A percentile compares a stretch with the other conserved stretches of the same genome.
Conservation (phyloP, 2,329 filamentous ascomycete genomes). For the Epichloe gansuensis region DNA sequence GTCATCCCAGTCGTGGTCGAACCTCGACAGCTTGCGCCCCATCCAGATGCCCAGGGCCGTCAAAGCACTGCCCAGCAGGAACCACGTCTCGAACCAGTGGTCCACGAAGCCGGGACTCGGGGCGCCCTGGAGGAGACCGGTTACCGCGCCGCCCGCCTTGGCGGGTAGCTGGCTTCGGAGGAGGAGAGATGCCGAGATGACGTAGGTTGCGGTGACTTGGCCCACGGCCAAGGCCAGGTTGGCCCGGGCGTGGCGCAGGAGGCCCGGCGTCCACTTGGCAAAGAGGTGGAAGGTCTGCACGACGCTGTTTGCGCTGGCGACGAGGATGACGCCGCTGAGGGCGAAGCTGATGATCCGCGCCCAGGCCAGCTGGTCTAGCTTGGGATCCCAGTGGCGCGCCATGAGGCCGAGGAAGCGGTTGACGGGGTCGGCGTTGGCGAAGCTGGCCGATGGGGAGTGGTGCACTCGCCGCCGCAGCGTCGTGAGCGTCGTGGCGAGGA, state of each 20-base stretch:
- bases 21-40: conserved; percentile 45
- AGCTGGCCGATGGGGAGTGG: conserved; percentile 29
- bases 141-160: conserved; percentile 66
- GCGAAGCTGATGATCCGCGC: conserved; percentile 76
- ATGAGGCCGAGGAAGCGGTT: conserved; percentile 71
- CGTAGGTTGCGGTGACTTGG: conserved; percentile 74
- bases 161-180: conserved; percentile 66
- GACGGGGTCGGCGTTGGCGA: conserved; percentile 67
- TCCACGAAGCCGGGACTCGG: conserved; percentile 50
- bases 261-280: conserved; percentile 56
- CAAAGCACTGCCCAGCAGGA: conserved; percentile 52
- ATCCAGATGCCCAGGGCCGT: conserved; percentile 65
- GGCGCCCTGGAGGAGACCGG: conserved; percentile 64
- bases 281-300: conserved; percentile 80
- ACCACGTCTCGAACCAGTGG: conserved; percentile 82
- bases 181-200: conserved; percentile 68
- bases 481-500: conserved; percentile 58
- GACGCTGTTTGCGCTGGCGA: conserved; percentile 69
- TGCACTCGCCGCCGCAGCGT: conserved; percentile 44
- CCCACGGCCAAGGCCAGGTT: conserved; percentile 69
- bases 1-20: conserved; percentile 48
- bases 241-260: conserved; percentile 63
- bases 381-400: conserved; percentile 73
- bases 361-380: conserved; percentile 72
- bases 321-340: conserved; percentile 69